Percentiles rank a stretch among this genome's conserved stretches.
These are phyloP conservation scores for Linum trigynum DNA, from an alignment of 345 rosid genomes.

Conservation along the genomic window DNA sequence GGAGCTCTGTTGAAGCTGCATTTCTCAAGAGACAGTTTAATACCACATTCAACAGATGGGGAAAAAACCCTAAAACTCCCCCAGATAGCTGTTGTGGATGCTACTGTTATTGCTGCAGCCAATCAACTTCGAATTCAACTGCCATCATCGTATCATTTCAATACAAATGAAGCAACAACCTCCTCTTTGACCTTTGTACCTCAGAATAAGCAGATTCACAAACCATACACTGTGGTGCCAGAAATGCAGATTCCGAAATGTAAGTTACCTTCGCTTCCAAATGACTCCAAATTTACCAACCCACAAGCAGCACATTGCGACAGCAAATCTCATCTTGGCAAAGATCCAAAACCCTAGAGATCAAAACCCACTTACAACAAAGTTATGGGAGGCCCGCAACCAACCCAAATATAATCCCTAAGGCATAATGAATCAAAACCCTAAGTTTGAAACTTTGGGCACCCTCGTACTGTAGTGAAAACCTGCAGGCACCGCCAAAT, in stretches of 20 bases:
- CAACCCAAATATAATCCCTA: conserved; percentile 17
- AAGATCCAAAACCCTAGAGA: conserved; percentile 53
- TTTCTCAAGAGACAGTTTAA: conserved; percentile 42
- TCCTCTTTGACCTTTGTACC: conserved; percentile 10
- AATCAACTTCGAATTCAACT: conserved; percentile 21
- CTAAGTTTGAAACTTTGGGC: conserved; percentile 38
- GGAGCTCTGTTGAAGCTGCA: conserved; percentile 71
- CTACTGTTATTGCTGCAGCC: conserved; percentile 26
- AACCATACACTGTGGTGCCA: conserved; percentile 5
- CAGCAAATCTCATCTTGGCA: conserved; percentile 51
- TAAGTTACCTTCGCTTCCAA: conserved; percentile 24
- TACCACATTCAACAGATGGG: conserved; percentile 32
- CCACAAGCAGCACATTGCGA: conserved; percentile 39
- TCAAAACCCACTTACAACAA: conserved; percentile 30
- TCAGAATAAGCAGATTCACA: background rate
- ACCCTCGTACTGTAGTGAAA: background rate
- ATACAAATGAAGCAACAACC: conserved; percentile 3
- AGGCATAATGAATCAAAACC: conserved; percentile 41
- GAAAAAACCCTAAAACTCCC: conserved; percentile 22
- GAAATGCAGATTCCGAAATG: background rate
- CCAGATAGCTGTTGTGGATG: conserved; percentile 8
- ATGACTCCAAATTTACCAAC: conserved; percentile 19
- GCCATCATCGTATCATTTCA: conserved; percentile 16
- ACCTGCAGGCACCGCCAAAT: conserved; percentile 33
- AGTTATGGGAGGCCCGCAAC: conserved; percentile 23